Evolutionary conservation across 108 stramenopile genomes (phyloP).

Genomic region (Fragilaria radians): DNA sequence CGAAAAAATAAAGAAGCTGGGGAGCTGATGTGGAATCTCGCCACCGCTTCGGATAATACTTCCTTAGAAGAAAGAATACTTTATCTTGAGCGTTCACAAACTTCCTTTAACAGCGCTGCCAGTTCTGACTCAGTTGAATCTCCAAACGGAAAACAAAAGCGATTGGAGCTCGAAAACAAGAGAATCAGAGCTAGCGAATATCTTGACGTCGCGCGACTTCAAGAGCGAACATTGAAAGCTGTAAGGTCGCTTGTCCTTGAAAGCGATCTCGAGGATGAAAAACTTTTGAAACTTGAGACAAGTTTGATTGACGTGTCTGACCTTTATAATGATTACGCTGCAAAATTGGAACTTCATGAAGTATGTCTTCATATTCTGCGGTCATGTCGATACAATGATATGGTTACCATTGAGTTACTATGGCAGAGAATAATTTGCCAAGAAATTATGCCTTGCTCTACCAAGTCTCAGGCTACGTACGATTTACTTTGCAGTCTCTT

Average conservation of each 20-base stretch:
- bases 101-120: slow-evolving; percentile 44
- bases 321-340: slow-evolving; percentile 74
- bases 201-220: slow-evolving; percentile 66
- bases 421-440: slow-evolving; percentile 79
- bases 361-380: slow-evolving; percentile 65
- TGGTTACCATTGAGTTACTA: slow-evolving; percentile 31
- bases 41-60: slow-evolving; percentile 22
- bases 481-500: slow-evolving; percentile 33
- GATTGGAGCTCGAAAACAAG: slow-evolving; percentile 22
- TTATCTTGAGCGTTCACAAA: slow-evolving; percentile 52
- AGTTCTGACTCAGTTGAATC: not conserved
- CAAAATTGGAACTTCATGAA: slow-evolving; percentile 57
- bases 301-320: slow-evolving; percentile 50
- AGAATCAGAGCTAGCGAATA: slow-evolving; percentile 37
- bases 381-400: slow-evolving; percentile 47
- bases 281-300: slow-evolving; percentile 36
- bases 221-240: slow-evolving; percentile 51
- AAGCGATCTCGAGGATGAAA: slow-evolving; percentile 23
- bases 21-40: slow-evolving; percentile 45
- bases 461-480: slow-evolving; percentile 32
- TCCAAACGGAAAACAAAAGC: slow-evolving; percentile 13
- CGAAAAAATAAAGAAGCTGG: slow-evolving; percentile 53
- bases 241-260: slow-evolving; percentile 39
- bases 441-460: slow-evolving; percentile 60
- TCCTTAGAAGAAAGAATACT: slow-evolving; percentile 58